Evolutionary conservation across 768 basidiomycete species (phyloP), one percentile per base, ranked within the genome.

Genomic region (Suillus alpinus): DNA sequence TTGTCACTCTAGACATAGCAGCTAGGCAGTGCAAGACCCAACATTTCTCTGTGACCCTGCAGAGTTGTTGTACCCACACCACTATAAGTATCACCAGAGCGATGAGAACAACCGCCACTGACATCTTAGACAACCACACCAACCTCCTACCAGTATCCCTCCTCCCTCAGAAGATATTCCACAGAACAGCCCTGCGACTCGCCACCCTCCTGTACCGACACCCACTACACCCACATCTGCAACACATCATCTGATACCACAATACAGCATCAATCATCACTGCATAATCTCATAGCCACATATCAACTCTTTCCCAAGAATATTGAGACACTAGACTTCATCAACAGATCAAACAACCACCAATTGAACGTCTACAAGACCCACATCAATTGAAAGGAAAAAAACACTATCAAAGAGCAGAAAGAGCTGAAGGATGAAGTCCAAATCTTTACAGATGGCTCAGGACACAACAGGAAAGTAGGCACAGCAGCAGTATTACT

Each of bases 271-370:
- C 32, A 29, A 0, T 58, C 65, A 4, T 62, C 68, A 0, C 8
- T 71, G 0, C 69, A 71, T 9, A 31, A 65, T 3, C 60, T 71
- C 0, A 20, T 67, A 9, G 57, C 59, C 2, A 18, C 43, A 0
- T 67, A 36, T 32, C 1, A 39, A 2, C 20, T 63, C 3, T 2
- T 43, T 0, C 41, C 58, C 1, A 2, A 1, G 0, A 1, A 12
- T 0, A 16, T 62, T 1, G 68, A 71, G 31, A 64, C 23, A 1
- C 16, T 55, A 0, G 10, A 55, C 53, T 2, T 4, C 0, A n/a
- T 9, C n/a, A 10, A 7, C 3, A 26, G 16, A 13, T 34, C 50
- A 3, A 29, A 26, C 5, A 32, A 18, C 0, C 9, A 3, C 5
- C 18, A 3, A 29, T n/a, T n/a, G n/a, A n/a, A 49, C 20, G 16